A percentile compares a stretch with the other conserved stretches of the same genome.
phyloP scores from a whole-genome alignment of 352 stramenopile genomes.

The Phytophthora sojae region DNA sequence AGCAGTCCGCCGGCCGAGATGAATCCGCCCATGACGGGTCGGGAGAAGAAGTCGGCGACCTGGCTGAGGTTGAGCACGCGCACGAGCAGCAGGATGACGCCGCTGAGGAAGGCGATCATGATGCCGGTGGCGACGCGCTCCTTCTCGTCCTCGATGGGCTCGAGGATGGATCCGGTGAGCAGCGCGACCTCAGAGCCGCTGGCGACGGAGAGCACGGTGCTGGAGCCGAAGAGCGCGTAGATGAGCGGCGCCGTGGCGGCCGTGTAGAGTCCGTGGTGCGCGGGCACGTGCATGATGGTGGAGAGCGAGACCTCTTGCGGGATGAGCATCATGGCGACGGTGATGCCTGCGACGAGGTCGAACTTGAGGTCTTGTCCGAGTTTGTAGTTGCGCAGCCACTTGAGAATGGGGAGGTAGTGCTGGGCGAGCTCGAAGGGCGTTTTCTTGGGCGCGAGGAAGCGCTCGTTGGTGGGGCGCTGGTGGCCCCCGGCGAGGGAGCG shows the following conservation, averaged over 20 bases:
- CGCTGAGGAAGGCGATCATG: slow-evolving; percentile 76
- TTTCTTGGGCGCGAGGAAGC: slow-evolving; percentile 23
- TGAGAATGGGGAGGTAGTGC: slow-evolving; percentile 38
- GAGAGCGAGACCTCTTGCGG: slow-evolving; percentile 90
- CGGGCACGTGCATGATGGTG: slow-evolving; percentile 83
- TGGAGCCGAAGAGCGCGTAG: slow-evolving; percentile 86
- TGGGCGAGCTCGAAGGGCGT: slow-evolving; percentile 20
- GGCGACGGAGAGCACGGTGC: slow-evolving; percentile 82
- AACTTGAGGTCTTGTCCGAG: slow-evolving; percentile 54
- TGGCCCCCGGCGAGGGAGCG: slow-evolving; percentile 11
- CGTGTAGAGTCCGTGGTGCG: slow-evolving; percentile 90
- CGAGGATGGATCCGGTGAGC: slow-evolving; percentile 56
- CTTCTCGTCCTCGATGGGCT: slow-evolving; percentile 44
- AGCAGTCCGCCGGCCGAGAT: slow-evolving; percentile 88
- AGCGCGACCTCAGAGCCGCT: slow-evolving; percentile 67
- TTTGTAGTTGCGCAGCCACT: slow-evolving; percentile 61
- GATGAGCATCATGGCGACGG: slow-evolving; percentile 87
- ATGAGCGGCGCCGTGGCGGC: slow-evolving; percentile 77
- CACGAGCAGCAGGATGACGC: slow-evolving; percentile 75
- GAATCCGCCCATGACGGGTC: slow-evolving; percentile 92
- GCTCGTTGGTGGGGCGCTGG: slow-evolving; percentile 10
- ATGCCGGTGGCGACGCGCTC: slow-evolving; percentile 53
- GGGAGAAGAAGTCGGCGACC: slow-evolving; percentile 88
- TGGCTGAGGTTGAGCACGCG: slow-evolving; percentile 81
- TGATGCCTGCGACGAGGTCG: slow-evolving; percentile 55